Conservation (phyloP, 805 yeast species). For the Wickerhamiella shivajii region DNA sequence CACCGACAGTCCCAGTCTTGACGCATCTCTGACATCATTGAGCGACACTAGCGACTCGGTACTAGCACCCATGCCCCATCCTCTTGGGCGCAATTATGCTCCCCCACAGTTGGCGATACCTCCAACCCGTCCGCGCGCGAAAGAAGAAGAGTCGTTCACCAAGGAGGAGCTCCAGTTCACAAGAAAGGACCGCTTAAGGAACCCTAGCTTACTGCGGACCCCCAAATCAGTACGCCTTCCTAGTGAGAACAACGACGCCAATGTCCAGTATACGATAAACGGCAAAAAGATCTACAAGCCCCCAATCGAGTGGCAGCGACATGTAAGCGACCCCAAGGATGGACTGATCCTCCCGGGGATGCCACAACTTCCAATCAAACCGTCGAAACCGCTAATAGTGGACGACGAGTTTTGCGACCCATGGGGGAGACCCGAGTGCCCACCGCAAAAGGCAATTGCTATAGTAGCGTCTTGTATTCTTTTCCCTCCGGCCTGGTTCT, state of each 20-base stretch:
- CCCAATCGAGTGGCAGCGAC: conserved; percentile 4
- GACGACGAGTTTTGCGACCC: conserved; percentile 11
- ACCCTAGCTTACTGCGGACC: conserved; percentile 6
- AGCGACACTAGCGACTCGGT: conserved; percentile 4
- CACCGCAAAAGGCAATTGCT: conserved; percentile 12
- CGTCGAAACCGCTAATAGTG: conserved; percentile 4
- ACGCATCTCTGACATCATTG: conserved; percentile 1
- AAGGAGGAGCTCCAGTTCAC: conserved; percentile 2
- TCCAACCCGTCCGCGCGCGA: not conserved
- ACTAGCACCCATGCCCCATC: conserved; percentile 4
- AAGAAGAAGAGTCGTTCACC: conserved; percentile 5
- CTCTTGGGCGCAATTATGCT: conserved; percentile 3
- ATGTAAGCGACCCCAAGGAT: conserved; percentile 3
- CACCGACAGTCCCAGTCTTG: not conserved
- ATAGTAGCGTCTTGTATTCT: conserved; percentile 15
- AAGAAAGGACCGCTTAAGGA: conserved; percentile 2
- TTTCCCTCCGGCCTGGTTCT: conserved; percentile 29
- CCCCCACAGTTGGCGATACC: too few species aligned
- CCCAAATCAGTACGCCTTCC: conserved; percentile 6
- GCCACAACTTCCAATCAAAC: conserved; percentile 15
- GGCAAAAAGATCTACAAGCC: too few species aligned
- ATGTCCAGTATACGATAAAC: not conserved
- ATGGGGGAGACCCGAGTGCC: conserved; percentile 16
- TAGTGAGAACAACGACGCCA: conserved; percentile 3
- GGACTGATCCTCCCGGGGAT: conserved; percentile 14